These are phyloP conservation scores for Phanerochaete sordida DNA, from an alignment of 768 basidiomycete species.

Conservation along the genomic window DNA sequence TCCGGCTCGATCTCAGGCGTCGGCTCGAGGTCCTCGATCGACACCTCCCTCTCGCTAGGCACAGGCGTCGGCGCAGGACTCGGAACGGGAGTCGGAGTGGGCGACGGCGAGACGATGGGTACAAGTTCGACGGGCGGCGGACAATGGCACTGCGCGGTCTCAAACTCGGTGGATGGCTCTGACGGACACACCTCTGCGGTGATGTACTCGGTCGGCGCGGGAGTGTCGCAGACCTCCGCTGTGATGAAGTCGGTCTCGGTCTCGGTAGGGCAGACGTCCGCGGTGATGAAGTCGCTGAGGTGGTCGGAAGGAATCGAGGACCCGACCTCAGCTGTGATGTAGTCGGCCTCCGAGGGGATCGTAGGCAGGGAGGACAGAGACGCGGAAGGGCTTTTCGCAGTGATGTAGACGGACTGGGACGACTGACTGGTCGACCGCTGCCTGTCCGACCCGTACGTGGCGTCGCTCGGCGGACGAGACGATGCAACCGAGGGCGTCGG, in stretches of 20 bases:
- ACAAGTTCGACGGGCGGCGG: constrained; percentile 3
- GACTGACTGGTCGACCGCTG: background rate
- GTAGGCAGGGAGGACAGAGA: constrained; percentile 58
- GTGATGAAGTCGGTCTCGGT: constrained; percentile 42
- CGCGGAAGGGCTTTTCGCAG: constrained; percentile 18
- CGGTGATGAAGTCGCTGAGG: constrained; percentile 28
- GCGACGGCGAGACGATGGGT: background rate
- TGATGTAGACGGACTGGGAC: constrained; percentile 4
- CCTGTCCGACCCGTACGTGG: background rate
- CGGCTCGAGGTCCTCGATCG: constrained; percentile 11
- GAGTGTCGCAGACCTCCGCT: constrained; percentile 35
- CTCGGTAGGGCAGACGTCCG: constrained; percentile 19
- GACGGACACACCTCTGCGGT: constrained; percentile 48
- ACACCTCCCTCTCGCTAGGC: constrained; percentile 12
- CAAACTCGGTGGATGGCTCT: constrained; percentile 41
- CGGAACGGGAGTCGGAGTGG: background rate
- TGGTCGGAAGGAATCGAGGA: constrained; percentile 18
- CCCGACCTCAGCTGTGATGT: constrained; percentile 37
- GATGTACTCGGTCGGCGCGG: constrained; percentile 43
- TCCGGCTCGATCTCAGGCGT: constrained; percentile 15
- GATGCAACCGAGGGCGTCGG: constrained; percentile 15
- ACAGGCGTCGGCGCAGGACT: constrained; percentile 5
- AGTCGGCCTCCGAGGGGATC: constrained; percentile 52
- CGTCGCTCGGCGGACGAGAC: constrained; percentile 3
- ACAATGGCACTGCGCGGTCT: constrained; percentile 42